Base-by-base conservation (phyloP, 2,329 filamentous ascomycete species). In the Nemania sp. region DNA sequence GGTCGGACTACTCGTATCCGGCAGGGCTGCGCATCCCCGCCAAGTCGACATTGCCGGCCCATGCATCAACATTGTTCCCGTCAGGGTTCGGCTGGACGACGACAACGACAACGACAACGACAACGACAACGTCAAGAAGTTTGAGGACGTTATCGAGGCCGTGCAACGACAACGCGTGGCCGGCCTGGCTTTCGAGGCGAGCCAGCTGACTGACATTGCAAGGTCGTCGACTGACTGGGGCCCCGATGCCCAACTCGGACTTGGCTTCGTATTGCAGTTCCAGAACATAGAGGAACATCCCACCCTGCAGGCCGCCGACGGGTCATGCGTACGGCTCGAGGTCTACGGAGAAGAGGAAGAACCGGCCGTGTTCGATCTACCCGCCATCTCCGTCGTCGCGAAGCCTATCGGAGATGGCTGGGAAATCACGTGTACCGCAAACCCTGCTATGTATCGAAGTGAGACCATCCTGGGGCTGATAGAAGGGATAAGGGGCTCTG, bases 271-370 rank as follows among this genome's bases (percentile, higher is more conserved):
- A 30, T 24, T 40, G 37, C 28, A 44, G 41, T 44, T 31, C 41
- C 41, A 44, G 28, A 44, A 44, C 17, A 31, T 44, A n/a, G 41
- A 44, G 5, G 41, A 44, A 22, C 17, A 44, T n/a, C 41, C 40
- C 23, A 42, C 40, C 23, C 24, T 42, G 20, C 37, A 40, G 37
- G 37, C 37, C 20, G 20, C n/a, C n/a, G n/a, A 40, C 20, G 20
- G 20, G 37, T 40, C 37, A 40, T 40, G 20, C 37, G 20, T 24
- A 40, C 20, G 20, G 37, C 37, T 40, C 12, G 37, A 40, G 20
- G 37, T 40, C 37, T 40, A 40, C 36, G 36, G 36, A 20, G 36
- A 40, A 40, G 36, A 40, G 36, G 36, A 40, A 40, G 19, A 15
- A 17, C n/a, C n/a, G n/a, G 36, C 36, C 36, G 37, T 40, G 37